phyloP scores from a whole-genome alignment of 1,284 basidiomycete genomes.

The Cutaneotrichosporon daszewskae region DNA sequence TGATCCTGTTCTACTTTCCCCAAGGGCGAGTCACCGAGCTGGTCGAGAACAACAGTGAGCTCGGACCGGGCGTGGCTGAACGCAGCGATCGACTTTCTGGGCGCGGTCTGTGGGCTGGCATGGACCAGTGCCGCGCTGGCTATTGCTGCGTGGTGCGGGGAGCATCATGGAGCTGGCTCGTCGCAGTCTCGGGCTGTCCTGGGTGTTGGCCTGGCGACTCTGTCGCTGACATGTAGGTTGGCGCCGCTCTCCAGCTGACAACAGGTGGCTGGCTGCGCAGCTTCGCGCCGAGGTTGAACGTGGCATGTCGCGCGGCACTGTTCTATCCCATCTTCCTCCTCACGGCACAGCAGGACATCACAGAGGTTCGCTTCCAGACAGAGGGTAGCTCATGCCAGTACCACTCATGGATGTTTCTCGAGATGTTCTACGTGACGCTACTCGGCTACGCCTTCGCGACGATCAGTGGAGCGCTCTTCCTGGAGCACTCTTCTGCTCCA shows the following conservation, averaged over 20 bases:
- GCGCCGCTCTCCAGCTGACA: neutral
- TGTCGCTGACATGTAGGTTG: slow-evolving; percentile 35
- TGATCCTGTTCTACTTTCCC: slow-evolving; percentile 47
- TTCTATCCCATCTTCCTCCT: slow-evolving; percentile 46
- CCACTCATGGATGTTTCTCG: slow-evolving; percentile 22
- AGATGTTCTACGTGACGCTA: slow-evolving; percentile 39
- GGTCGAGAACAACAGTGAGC: slow-evolving; percentile 38
- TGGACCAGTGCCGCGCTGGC: slow-evolving; percentile 38
- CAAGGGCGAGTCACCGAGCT: slow-evolving; percentile 38
- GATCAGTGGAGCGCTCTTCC: slow-evolving; percentile 24
- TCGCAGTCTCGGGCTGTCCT: slow-evolving; percentile 29
- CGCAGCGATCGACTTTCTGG: slow-evolving; percentile 19
- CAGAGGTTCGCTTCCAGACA: slow-evolving; percentile 13
- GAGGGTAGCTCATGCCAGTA: neutral
- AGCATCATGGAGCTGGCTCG: slow-evolving; percentile 29
- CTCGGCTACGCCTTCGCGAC: slow-evolving; percentile 40
- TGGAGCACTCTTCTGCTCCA: slow-evolving; percentile 24
- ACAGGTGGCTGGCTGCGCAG: slow-evolving; percentile 41
- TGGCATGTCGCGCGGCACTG: slow-evolving; percentile 37
- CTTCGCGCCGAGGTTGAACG: slow-evolving; percentile 33
- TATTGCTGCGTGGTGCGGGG: slow-evolving; percentile 32
- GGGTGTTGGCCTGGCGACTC: slow-evolving; percentile 34
- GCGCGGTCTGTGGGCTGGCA: slow-evolving; percentile 31
- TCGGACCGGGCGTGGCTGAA: neutral
- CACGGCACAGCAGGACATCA: slow-evolving; percentile 31